Conservation (phyloP, 495 filamentous ascomycete species). For the Baudoinia panamericana region DNA sequence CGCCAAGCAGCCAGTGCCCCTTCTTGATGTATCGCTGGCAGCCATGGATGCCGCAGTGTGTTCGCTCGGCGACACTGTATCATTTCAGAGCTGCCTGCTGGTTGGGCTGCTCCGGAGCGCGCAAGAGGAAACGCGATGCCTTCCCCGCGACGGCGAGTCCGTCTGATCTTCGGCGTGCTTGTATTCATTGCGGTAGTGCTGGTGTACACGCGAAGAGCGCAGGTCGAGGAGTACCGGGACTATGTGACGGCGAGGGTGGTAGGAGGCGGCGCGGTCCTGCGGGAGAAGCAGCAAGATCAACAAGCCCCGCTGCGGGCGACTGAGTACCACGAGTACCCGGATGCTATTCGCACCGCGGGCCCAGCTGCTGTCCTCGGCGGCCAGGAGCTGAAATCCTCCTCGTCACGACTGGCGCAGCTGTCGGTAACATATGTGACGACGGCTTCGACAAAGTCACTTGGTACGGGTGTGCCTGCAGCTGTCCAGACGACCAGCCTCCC, state of each 20-base stretch:
- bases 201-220: slow-evolving; percentile 5
- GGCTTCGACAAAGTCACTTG: neutral
- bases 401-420: too few relatives aligned
- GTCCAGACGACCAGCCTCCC: neutral
- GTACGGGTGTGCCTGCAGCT: neutral
- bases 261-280: slow-evolving; percentile 10
- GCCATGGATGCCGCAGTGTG: too few relatives aligned
- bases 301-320: neutral
- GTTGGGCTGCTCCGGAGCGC: too few relatives aligned
- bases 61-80: too few relatives aligned
- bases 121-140: too few relatives aligned
- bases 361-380: too few relatives aligned
- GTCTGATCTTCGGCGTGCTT: neutral
- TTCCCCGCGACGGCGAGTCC: slow-evolving; percentile 8
- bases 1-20: too few relatives aligned
- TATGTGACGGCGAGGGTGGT: slow-evolving; percentile 15
- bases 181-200: slow-evolving; percentile 5
- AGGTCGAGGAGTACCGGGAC: slow-evolving; percentile 6
- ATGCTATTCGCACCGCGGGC: too few relatives aligned
- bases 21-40: too few relatives aligned
- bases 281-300: neutral
- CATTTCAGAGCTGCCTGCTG: too few relatives aligned
- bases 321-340: neutral
- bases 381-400: too few relatives aligned
- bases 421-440: too few relatives aligned